phyloP scores from a whole-genome alignment of 345 rosid genomes.

The Iberis pinnata region DNA sequence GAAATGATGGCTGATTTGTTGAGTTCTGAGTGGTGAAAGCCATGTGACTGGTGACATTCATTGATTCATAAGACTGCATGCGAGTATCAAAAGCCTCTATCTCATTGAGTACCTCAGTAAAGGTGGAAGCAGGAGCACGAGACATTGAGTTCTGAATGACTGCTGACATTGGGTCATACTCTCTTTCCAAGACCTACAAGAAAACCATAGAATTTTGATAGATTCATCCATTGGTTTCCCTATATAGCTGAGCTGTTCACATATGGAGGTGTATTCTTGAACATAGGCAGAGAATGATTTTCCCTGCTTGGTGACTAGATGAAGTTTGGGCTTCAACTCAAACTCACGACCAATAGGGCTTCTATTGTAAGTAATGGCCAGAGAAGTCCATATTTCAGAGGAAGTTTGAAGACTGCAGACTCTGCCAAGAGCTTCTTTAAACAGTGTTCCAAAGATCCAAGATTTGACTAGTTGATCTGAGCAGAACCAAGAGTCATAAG shows the following conservation, averaged over 20 bases:
- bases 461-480: neutral
- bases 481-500: neutral
- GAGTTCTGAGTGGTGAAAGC: neutral
- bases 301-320: no score
- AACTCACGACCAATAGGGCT: neutral
- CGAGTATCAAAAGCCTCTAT: neutral
- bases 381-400: neutral
- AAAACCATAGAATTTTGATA: neutral
- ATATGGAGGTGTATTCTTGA: neutral
- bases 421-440: neutral
- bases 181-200: neutral
- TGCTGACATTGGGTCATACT: neutral
- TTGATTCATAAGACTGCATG: accelerated
- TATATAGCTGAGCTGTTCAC: neutral
- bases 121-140: neutral
- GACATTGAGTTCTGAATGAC: neutral
- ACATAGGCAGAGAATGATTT: no score
- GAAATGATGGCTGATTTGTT: no score
- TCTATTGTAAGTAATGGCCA: neutral
- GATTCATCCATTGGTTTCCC: neutral
- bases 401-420: neutral
- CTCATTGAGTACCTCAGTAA: neutral
- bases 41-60: accelerated
- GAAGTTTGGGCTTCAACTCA: neutral
- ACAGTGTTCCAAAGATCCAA: neutral